Conservation (phyloP, 306 rosid species). For the Potentilla sterilis region DNA sequence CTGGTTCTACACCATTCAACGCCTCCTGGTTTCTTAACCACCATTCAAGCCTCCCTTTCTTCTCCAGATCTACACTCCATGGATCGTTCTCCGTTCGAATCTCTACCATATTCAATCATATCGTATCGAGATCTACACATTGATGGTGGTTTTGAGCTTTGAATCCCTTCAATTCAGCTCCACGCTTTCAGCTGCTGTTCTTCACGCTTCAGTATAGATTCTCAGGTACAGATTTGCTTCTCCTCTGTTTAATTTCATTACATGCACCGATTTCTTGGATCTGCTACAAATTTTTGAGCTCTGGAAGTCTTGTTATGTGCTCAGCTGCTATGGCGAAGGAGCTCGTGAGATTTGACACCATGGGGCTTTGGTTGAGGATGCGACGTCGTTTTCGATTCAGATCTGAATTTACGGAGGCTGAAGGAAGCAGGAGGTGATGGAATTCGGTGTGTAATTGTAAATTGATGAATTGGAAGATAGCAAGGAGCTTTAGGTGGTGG, state of each 20-base stretch:
- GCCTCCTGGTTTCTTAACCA: not conserved
- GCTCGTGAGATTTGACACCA: not conserved
- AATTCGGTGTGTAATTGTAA: not conserved
- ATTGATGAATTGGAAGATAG: not conserved
- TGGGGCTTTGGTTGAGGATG: not conserved
- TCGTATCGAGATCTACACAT: slow-evolving; percentile 20
- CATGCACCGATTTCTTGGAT: not conserved
- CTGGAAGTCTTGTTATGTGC: not conserved
- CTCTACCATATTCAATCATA: not conserved
- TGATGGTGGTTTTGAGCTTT: not conserved
- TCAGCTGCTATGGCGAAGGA: not conserved
- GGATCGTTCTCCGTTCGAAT: accelerated
- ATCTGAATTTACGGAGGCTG: not conserved
- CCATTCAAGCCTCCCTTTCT: not conserved
- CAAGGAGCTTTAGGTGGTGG: not conserved
- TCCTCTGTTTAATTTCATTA: not conserved
- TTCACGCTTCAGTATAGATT: not conserved
- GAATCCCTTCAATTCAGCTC: not conserved
- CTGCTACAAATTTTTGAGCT: not conserved
- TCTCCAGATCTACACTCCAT: slow-evolving; percentile 1
- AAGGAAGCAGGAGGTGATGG: not conserved
- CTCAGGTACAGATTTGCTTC: not conserved
- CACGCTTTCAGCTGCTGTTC: not conserved
- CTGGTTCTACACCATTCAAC: not conserved
- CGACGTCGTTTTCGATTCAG: not conserved